Evolutionary conservation across 441 rosid species (phyloP), one percentile per base, ranked within the genome.

Genomic region (Erodium moschatum): DNA sequence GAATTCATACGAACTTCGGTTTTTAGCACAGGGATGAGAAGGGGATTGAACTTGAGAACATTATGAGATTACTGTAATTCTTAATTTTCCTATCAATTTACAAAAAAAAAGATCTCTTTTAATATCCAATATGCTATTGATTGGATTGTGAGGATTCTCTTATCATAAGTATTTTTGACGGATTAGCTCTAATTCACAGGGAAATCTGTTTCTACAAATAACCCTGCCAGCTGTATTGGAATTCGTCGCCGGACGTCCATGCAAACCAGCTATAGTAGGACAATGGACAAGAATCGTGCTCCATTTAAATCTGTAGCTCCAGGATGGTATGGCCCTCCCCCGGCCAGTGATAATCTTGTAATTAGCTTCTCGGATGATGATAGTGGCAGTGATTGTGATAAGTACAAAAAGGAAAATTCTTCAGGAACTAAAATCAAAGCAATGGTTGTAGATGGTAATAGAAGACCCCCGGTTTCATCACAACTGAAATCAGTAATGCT

Each of bases 281-380:
- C 60, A 68, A 52, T 67, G 21, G 81, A 77, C 77, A 86, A 81
- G 78, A 89, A 74, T 76, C 85, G 56, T 72, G 75, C 73, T 18
- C 78, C 75, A 31, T 70, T 69, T 62, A 73, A 70, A 78, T 63
- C 88, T 76, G 76, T 82, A 63, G 73, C 62, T 72, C 76, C 80
- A 68, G 82, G 81, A 70, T 79, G 84, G 87, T 46, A 64, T 68
- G 73, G 77, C 48, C 77, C 81, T 67, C 76, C 72, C 5, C 84
- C 83, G 67, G 72, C 73, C n/a, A 68, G 78, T 66, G 66, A 68
- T 77, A 89, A 89, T 77, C 92, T 93, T 61, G 98, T 93, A 66
- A 93, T 93, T 77, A 81, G 89, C 75, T 93, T 93, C 81, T 88
- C 92, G 12, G 92, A 89, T 76, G 92, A 89, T 75, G 98, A 92